A percentile compares a stretch with the other conserved stretches of the same genome.
Evolutionary conservation across 257 asterid species (phyloP).

Genomic region (Scutellaria galericulata): DNA sequence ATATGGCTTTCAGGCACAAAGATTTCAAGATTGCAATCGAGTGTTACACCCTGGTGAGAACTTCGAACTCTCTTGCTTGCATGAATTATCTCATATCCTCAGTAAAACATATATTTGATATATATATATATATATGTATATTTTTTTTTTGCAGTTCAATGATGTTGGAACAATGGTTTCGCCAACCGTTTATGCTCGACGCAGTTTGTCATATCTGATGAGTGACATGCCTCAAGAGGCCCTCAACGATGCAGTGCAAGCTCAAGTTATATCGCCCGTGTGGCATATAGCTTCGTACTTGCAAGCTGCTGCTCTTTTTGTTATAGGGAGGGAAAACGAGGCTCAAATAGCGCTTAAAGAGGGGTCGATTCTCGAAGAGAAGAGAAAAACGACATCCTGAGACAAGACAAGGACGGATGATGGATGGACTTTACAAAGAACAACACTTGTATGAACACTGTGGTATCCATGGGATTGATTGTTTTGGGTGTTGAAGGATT

Average conservation of each 20-base stretch:
- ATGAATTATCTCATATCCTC: not conserved
- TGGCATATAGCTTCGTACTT: conserved; percentile 77
- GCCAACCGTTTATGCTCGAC: conserved; percentile 70
- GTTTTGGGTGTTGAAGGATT: conserved; percentile 44
- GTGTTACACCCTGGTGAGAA: conserved; percentile 63
- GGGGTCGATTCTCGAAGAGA: conserved; percentile 70
- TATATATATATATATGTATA: too few relatives aligned
- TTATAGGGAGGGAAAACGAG: conserved; percentile 70
- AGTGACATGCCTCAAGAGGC: conserved; percentile 68
- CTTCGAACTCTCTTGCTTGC: not conserved
- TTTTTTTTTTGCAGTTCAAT: conserved; percentile 54
- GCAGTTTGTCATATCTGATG: conserved; percentile 67
- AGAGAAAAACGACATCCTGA: conserved; percentile 48
- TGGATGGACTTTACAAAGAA: too few relatives aligned
- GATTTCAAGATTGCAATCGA: conserved; percentile 61
- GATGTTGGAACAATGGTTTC: conserved; percentile 80
- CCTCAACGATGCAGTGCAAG: conserved; percentile 72
- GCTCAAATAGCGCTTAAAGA: conserved; percentile 76
- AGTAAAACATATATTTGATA: not conserved
- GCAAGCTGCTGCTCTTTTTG: conserved; percentile 69
- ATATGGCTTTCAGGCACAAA: conserved; percentile 66
- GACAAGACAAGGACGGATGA: not conserved
- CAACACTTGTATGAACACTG: too few relatives aligned
- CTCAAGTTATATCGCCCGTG: conserved; percentile 70
- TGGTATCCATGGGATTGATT: conserved; percentile 33